Evolutionary conservation across 768 basidiomycete genomes (phyloP), one percentile per base, ranked within the genome.

Genomic region (Ramaria rubella): DNA sequence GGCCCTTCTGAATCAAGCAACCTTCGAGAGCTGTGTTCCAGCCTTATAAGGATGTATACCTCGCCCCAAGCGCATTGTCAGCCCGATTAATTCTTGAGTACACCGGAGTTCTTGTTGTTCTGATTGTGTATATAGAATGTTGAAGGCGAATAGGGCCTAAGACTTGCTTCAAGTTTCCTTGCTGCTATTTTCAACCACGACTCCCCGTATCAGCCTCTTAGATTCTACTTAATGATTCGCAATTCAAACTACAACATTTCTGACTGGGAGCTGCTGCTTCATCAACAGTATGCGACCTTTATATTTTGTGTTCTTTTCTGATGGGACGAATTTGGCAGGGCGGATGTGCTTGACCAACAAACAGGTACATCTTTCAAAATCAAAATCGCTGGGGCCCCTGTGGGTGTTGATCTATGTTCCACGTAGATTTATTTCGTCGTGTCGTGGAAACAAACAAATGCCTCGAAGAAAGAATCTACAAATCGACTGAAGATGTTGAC

Each of bases 381-480:
- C 46, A 24, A 27, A 24, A 9, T 17, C 19, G 36, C 3, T 40
- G 29, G 31, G 17, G 21, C 31, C 30, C 24, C 44, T 19, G 42
- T 38, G 5, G n/a, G n/a, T 38, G 6, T 3, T 38, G 34, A 36
- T 36, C 21, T 45, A 21, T 9, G 9, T 34, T 36, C 31, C 51
- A 17, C 30, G 19, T 26, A 56, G 55, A 56, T 1, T 26, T 56
- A 30, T 45, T 46, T 33, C 55, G 24, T 6, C 23, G 45, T 31
- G 12, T 56, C 26, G 29, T 33, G 6, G 55, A 56, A 30, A 23
- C 55, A 2, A 46, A 36, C 26, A 56, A 17, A 33, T 5, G 1
- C 23, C 46, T 56, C 19, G 45, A 56, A 34, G 55, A 56, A 8
- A 44, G 33, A 34, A 17, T 56, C n/a, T 7, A 31, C 5, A 40